These are phyloP conservation scores for Paracoccidioides lutzii DNA, from an alignment of 2,329 filamentous ascomycete species.

Conservation along the genomic window DNA sequence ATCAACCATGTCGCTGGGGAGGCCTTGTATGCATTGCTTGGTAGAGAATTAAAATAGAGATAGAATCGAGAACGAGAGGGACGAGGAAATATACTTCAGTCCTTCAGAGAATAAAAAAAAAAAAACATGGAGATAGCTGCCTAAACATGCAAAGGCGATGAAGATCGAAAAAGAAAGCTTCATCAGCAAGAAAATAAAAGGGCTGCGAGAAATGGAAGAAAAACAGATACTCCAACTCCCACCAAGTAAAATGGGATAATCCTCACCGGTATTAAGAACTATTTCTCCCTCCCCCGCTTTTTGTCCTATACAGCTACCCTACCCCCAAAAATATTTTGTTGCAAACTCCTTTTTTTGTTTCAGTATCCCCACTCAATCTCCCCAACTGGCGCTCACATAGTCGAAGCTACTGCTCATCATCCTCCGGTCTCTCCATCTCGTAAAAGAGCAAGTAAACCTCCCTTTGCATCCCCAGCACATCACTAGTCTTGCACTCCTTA, in stretches of 20 bases:
- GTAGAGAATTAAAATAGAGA: too few species aligned
- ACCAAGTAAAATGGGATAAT: not conserved
- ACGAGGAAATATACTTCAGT: too few species aligned
- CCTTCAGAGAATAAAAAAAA: not conserved
- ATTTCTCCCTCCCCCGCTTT: too few species aligned
- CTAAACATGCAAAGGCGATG: not conserved
- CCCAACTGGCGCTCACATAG: not conserved
- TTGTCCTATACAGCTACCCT: too few species aligned
- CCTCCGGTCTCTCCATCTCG: constrained; percentile 53
- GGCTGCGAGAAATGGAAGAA: not conserved
- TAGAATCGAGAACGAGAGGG: too few species aligned
- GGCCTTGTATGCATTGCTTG: too few species aligned
- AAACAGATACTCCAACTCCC: not conserved
- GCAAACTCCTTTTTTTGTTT: not conserved
- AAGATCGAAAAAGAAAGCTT: not conserved
- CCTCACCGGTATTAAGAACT: too few species aligned
- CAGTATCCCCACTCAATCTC: not conserved
- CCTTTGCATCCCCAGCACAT: constrained; percentile 84
- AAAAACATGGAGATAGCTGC: not conserved
- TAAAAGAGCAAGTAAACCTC: constrained; percentile 97
- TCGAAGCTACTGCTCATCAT: constrained; percentile 8
- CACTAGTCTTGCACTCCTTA: constrained; percentile 81
- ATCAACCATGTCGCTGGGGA: too few species aligned
- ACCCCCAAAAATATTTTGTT: too few species aligned
- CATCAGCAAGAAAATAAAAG: not conserved